Conservation (phyloP, 305 asterid species). For the Solanum hybrid region DNA sequence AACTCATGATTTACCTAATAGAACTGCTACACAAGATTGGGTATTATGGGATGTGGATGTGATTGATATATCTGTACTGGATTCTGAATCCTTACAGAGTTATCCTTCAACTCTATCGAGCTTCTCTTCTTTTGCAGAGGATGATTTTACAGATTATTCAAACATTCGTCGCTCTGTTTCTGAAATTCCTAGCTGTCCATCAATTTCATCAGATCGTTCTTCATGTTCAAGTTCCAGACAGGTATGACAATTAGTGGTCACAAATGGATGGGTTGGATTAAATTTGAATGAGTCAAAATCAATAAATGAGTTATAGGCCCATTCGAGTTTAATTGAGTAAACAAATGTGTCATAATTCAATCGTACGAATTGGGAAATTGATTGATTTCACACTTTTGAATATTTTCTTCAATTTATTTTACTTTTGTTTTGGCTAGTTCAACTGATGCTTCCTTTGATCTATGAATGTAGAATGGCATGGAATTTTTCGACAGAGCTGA, state of each 20-base stretch:
- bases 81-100: slow-evolving; percentile 27
- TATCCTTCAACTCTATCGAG: slow-evolving; percentile 23
- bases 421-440: neutral
- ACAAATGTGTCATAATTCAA: neutral
- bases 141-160: slow-evolving; percentile 22
- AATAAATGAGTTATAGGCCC: neutral
- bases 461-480: slow-evolving; percentile 35
- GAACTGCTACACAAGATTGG: slow-evolving; percentile 82
- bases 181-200: slow-evolving; percentile 7
- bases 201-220: slow-evolving; percentile 20
- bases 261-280: neutral
- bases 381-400: neutral
- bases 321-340: neutral
- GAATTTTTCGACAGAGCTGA: slow-evolving; percentile 43
- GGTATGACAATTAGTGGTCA: slow-evolving; percentile 9
- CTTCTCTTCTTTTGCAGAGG: slow-evolving; percentile 15
- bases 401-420: neutral
- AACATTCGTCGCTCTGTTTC: neutral
- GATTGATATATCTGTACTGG: slow-evolving; percentile 33
- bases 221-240: slow-evolving; percentile 15
- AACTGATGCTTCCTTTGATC: neutral
- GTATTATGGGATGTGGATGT: slow-evolving; percentile 68
- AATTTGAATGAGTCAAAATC: neutral
- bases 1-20: slow-evolving; percentile 62
- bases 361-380: neutral